Base-by-base conservation (phyloP, 805 yeast species). In the Nakazawaea laoshanensis region DNA sequence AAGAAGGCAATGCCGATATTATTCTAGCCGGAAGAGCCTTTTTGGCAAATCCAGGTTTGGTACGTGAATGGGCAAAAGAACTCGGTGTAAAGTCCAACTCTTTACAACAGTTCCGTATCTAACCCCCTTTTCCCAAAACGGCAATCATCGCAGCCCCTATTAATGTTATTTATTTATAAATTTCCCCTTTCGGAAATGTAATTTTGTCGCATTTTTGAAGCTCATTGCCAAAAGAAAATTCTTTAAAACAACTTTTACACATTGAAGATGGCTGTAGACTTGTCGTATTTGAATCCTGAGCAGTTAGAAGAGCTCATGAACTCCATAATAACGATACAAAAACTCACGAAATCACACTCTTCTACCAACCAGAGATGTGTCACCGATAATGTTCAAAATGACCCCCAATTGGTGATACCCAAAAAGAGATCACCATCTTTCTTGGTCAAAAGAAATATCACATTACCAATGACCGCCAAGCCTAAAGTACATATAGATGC, bases 41-140 rank as follows among this genome's bases (percentile, higher is more conserved):
- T 41, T 49, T 74, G 39, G 59, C 54, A 38, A 58, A 67, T 40
- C 77, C 79, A 3, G 68, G 65, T n/a, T 55, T 69, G 24, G 70
- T 59, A 5, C 62, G 65, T 52, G 43, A 48, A 5, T 67, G 70
- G 60, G 82, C 80, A 2, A 65, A 65, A 26, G 61, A 68, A 24
- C 52, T 71, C 29, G 66, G 54, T 3, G 63, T 70, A 18, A 42
- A 53, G 32, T 41, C 67, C 4, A 50, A 61, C 37, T 57, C 70
- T 1, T 41, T 38, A 29, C 57, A 58, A 26, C 53, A 54, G 10
- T 4, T 9, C 9, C 21, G 13, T 22, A 15, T 27, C 24, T 11
- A 29, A n/a, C n/a, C n/a, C n/a, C n/a, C n/a, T n/a, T n/a, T n/a
- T n/a, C n/a, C n/a, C n/a, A n/a, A n/a, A n/a, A n/a, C n/a, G n/a